phyloP scores from a whole-genome alignment of 2,329 filamentous ascomycete species.

The Penicillium sp. region DNA sequence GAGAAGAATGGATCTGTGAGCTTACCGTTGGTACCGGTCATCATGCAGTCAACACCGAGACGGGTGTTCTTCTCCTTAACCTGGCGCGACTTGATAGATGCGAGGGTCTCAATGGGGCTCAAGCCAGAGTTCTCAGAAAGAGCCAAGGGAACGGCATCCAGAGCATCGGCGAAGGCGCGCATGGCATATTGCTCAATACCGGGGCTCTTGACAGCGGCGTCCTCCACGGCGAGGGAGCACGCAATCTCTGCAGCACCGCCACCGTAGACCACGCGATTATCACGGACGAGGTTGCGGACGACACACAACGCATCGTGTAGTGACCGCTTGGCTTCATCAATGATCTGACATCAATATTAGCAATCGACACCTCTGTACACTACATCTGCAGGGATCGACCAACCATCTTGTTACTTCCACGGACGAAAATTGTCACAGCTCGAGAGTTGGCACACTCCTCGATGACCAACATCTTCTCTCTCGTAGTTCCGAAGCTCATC shows the following conservation, averaged over 20 bases:
- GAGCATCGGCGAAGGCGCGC: constrained; percentile 92
- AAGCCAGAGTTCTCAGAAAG: constrained; percentile 95
- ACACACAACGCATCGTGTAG: constrained; percentile 97
- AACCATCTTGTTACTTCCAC: constrained; percentile 99
- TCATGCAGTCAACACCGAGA: constrained; percentile 97
- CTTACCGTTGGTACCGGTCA: constrained; percentile 78
- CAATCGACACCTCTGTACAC: neutral
- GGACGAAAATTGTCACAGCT: constrained; percentile 92
- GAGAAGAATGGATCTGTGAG: neutral
- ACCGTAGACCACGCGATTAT: constrained; percentile 96
- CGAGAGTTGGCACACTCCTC: constrained; percentile 98
- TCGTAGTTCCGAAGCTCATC: constrained; percentile 93
- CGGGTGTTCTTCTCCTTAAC: constrained; percentile 76
- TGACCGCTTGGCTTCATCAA: constrained; percentile 97
- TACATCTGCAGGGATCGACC: constrained; percentile 29
- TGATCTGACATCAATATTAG: constrained; percentile 62
- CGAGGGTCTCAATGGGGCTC: constrained; percentile 91
- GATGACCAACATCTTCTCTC: constrained; percentile 99
- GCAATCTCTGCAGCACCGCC: constrained; percentile 96
- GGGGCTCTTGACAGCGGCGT: constrained; percentile 88
- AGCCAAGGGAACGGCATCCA: constrained; percentile 91
- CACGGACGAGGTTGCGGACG: constrained; percentile 89
- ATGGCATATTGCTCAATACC: constrained; percentile 99
- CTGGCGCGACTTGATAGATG: constrained; percentile 93
- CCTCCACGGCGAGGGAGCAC: constrained; percentile 92